Percentiles rank a stretch among this genome's conserved stretches.
Evolutionary conservation across 495 filamentous ascomycete genomes (phyloP).

Genomic region (Xylaria flabelliformis): DNA sequence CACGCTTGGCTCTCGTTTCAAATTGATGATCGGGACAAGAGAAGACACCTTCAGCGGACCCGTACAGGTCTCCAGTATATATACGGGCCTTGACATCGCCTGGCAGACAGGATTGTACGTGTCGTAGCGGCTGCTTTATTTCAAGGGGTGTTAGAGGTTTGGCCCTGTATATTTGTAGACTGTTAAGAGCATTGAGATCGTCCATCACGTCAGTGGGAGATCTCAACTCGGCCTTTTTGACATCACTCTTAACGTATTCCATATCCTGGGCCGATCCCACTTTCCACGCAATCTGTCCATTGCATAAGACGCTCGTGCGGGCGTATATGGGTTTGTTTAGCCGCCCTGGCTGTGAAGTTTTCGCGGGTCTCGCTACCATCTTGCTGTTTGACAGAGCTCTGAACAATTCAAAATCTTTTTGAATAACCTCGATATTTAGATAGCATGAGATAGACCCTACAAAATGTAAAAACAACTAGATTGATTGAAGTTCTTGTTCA

Average conservation of each 20-base stretch:
- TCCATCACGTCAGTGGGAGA: not conserved
- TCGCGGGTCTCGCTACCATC: slow-evolving; percentile 10
- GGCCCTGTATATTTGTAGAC: slow-evolving; percentile 16
- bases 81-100: not conserved
- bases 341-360: slow-evolving; percentile 2
- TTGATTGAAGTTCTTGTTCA: slow-evolving; percentile 5
- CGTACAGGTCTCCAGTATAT: slow-evolving; percentile 22
- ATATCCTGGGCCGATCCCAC: slow-evolving; percentile 3
- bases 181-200: slow-evolving; percentile 22
- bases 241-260: not conserved
- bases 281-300: slow-evolving; percentile 23
- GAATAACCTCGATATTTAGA: not conserved
- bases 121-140: slow-evolving; percentile 24
- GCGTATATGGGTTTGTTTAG: slow-evolving; percentile 10
- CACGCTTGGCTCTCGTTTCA: not conserved
- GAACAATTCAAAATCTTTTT: not conserved
- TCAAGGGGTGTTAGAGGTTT: slow-evolving; percentile 16
- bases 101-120: slow-evolving; percentile 20
- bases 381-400: not conserved
- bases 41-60: slow-evolving; percentile 14
- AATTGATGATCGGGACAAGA: slow-evolving; percentile 2
- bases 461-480: not conserved
- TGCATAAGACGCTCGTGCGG: slow-evolving; percentile 23
- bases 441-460: not conserved
- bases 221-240: not conserved